A percentile compares a stretch with the other conserved stretches of the same genome.
Conservation (phyloP, 2,329 filamentous ascomycete species). For the Diaporthe sp. region DNA sequence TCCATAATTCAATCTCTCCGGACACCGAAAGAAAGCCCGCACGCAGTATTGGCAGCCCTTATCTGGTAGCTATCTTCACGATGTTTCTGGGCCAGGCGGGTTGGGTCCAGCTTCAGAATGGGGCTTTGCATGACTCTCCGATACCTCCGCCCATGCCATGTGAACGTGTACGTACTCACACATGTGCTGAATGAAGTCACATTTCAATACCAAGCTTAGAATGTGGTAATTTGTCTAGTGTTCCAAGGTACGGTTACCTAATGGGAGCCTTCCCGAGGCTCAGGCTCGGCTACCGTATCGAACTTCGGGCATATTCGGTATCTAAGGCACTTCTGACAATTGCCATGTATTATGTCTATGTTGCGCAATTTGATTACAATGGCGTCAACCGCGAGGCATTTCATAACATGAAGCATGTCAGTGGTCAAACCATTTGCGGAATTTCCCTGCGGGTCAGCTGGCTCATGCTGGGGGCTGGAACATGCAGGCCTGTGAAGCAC, state of each 20-base stretch:
- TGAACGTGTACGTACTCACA: neutral
- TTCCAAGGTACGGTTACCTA: neutral
- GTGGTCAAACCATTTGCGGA: constrained; percentile 1
- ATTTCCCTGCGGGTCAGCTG: constrained; percentile 24
- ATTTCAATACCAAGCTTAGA: constrained; percentile 3
- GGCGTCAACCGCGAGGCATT: constrained; percentile 2
- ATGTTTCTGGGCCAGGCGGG: neutral
- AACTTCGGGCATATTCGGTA: constrained; percentile 16
- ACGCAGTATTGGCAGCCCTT: neutral
- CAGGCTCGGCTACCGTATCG: neutral
- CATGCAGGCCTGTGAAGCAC: constrained; percentile 29
- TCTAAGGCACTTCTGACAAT: neutral
- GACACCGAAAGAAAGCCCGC: constrained; percentile 11
- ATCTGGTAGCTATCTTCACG: constrained; percentile 17
- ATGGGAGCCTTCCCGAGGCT: constrained; percentile 7
- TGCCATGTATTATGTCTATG: neutral
- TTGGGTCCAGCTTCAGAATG: neutral
- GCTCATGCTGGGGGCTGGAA: constrained; percentile 8
- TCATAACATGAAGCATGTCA: neutral
- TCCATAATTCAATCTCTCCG: constrained; percentile 15
- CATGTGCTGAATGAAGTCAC: constrained; percentile 5
- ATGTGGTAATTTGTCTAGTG: neutral
- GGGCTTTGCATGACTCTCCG: constrained; percentile 18
- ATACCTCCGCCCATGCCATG: constrained; percentile 10
- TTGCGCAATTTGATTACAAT: neutral